These are phyloP conservation scores for Dryadomyces quercus-mongolicae DNA, from an alignment of 2,329 filamentous ascomycete genomes.

Conservation along the genomic window DNA sequence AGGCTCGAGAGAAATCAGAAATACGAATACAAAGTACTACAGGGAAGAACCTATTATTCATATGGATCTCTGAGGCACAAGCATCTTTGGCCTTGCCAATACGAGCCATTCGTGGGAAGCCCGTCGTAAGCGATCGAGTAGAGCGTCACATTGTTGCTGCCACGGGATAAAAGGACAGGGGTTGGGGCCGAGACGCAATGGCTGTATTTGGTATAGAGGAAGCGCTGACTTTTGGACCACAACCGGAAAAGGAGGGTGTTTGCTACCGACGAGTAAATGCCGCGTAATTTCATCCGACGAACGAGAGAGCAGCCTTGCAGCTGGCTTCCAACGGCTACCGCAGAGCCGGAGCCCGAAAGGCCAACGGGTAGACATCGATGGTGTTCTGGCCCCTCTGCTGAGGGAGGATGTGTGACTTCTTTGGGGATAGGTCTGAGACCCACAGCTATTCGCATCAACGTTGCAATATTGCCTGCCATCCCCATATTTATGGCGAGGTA, in stretches of 20 bases:
- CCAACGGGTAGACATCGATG: no score
- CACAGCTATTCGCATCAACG: neutral
- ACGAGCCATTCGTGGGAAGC: neutral
- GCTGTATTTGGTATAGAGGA: neutral
- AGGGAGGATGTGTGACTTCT: no score
- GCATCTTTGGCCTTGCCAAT: no score
- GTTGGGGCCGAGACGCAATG: neutral
- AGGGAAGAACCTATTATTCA: no score
- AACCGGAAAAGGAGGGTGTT: neutral
- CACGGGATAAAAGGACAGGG: neutral
- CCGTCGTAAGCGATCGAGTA: neutral
- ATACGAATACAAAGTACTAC: no score
- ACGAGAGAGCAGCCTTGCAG: no score
- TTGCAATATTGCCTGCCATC: neutral
- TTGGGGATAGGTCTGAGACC: neutral
- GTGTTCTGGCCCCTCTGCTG: no score
- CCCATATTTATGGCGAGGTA: neutral
- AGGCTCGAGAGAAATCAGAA: no score
- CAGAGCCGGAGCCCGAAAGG: no score
- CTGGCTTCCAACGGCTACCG: no score
- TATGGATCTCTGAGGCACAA: no score
- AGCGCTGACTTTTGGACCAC: no score
- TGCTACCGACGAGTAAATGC: neutral
- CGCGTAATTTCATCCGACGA: neutral
- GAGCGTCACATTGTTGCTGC: neutral